These are phyloP conservation scores for Dothidotthia symphoricarpi DNA, from an alignment of 2,329 filamentous ascomycete species.

Conservation along the genomic window DNA sequence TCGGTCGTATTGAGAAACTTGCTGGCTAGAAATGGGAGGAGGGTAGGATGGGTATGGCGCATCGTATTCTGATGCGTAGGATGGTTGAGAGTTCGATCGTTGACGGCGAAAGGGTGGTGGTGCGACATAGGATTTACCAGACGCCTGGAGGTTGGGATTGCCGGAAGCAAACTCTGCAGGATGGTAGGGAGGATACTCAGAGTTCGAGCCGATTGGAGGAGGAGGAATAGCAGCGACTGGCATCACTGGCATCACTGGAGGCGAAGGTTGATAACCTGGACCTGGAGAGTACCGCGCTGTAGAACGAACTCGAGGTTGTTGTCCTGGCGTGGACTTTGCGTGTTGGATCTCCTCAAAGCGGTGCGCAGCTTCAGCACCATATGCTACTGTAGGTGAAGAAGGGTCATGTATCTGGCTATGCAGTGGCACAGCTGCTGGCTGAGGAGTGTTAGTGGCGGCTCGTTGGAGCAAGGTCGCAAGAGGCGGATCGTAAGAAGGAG, in stretches of 20 bases:
- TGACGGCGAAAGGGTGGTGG: conserved; percentile 39
- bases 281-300: conserved; percentile 35
- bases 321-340: conserved; percentile 4
- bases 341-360: conserved; percentile 8
- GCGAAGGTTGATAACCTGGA: conserved; percentile 34
- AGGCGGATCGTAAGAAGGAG: conserved; percentile 39
- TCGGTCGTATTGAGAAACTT: conserved; percentile 21
- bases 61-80: conserved; percentile 15
- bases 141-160: conserved; percentile 17
- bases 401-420: conserved; percentile 5
- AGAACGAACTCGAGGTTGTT: conserved; percentile 18
- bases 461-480: conserved; percentile 33
- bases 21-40: conserved; percentile 17
- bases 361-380: conserved; percentile 7
- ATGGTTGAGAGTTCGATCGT: conserved; percentile 37
- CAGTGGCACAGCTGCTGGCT: conserved; percentile 21
- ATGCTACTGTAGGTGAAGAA: conserved; percentile 8
- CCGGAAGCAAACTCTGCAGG: conserved; percentile 31
- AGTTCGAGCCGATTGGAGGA: conserved; percentile 21
- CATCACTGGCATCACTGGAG: conserved; percentile 17
- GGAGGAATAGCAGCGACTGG: conserved; percentile 20
- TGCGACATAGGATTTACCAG: conserved; percentile 25
- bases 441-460: conserved; percentile 34
- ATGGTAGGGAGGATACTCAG: conserved; percentile 32
- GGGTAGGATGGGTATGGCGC: conserved; percentile 18